Conservation (phyloP, 345 rosid species). For the Salix brachista region DNA sequence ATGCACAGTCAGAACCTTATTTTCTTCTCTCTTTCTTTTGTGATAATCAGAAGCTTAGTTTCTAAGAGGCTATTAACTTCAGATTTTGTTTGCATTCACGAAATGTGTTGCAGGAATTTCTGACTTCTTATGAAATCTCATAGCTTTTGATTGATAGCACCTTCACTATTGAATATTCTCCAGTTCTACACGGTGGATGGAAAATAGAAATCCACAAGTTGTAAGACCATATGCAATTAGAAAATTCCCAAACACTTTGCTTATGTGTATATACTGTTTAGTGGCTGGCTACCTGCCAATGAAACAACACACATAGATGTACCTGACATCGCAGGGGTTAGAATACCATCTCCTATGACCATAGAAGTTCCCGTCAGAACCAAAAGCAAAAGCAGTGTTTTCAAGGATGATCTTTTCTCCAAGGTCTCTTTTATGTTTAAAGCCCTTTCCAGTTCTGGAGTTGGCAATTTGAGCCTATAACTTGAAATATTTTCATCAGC, state of each 20-base stretch:
- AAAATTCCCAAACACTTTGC: neutral
- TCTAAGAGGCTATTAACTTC: neutral
- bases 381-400: slow-evolving; percentile 67
- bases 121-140: neutral
- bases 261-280: neutral
- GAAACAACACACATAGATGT: slow-evolving; percentile 4
- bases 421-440: slow-evolving; percentile 66
- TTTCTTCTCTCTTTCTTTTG: neutral
- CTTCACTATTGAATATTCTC: neutral
- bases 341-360: slow-evolving; percentile 94
- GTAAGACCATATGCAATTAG: neutral
- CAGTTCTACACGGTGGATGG: neutral
- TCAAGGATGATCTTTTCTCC: slow-evolving; percentile 65
- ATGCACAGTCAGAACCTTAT: neutral
- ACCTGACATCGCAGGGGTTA: slow-evolving; percentile 98
- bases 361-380: slow-evolving; percentile 97
- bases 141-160: neutral
- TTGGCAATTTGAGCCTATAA: slow-evolving; percentile 85
- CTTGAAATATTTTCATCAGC: slow-evolving; percentile 93
- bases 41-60: neutral
- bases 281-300: neutral
- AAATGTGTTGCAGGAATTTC: neutral
- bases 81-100: neutral
- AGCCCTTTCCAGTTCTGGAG: slow-evolving; percentile 92
- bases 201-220: neutral